A percentile compares a stretch with the other conserved stretches of the same genome.
phyloP scores from a whole-genome alignment of 2,329 filamentous ascomycete species.

The Aspergillus pseudoterreus region DNA sequence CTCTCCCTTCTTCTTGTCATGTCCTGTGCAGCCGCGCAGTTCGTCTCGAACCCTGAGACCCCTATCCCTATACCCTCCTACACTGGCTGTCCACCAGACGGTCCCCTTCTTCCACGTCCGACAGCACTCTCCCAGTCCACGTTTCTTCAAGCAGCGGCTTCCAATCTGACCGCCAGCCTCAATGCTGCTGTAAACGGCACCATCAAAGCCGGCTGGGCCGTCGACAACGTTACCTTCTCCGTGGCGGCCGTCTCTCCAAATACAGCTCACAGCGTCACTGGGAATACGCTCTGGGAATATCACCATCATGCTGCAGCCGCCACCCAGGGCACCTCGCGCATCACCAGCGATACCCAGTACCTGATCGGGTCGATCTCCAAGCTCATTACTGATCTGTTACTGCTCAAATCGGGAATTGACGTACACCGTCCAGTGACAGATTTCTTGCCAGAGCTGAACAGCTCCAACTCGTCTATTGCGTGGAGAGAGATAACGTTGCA shows the following conservation, averaged over 20 bases:
- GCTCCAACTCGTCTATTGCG: slow-evolving; percentile 19
- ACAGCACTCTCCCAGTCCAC: slow-evolving; percentile 22
- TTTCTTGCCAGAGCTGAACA: slow-evolving; percentile 32
- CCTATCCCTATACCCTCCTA: slow-evolving; percentile 10
- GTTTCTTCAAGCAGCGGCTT: slow-evolving; percentile 25
- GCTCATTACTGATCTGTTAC: slow-evolving; percentile 35
- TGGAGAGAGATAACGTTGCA: slow-evolving; percentile 40
- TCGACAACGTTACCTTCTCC: slow-evolving; percentile 39
- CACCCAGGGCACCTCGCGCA: slow-evolving; percentile 24
- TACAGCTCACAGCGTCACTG: slow-evolving; percentile 17
- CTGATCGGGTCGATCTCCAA: slow-evolving; percentile 43
- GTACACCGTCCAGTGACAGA: slow-evolving; percentile 31
- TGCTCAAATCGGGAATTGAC: slow-evolving; percentile 35
- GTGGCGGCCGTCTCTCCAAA: slow-evolving; percentile 32
- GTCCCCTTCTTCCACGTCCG: slow-evolving; percentile 31
- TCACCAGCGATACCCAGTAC: slow-evolving; percentile 39
- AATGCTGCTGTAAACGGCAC: slow-evolving; percentile 28
- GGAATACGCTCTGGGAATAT: slow-evolving; percentile 39
- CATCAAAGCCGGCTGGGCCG: slow-evolving; percentile 34
- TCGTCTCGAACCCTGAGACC: slow-evolving; percentile 4
- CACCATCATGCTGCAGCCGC: slow-evolving; percentile 38
- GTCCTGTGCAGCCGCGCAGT: slow-evolving; percentile 2
- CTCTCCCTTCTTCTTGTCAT: neutral
- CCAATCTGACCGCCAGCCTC: slow-evolving; percentile 26
- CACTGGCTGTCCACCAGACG: slow-evolving; percentile 17